Base-by-base conservation (phyloP, 2,329 filamentous ascomycete genomes). In the Zymoseptoria tritici region DNA sequence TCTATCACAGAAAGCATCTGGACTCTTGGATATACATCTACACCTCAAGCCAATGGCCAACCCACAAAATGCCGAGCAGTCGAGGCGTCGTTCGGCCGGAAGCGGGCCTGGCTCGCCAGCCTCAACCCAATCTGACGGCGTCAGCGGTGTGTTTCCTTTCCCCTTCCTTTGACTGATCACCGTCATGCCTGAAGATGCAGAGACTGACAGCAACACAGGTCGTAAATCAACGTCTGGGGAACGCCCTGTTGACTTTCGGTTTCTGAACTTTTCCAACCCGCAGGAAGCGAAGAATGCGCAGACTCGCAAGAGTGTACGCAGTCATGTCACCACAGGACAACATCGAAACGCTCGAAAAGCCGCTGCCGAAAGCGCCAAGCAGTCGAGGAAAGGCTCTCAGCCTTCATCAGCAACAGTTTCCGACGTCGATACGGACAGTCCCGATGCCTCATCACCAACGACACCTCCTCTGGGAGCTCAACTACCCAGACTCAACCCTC, bases 261-360 rank as follows among this genome's bases (percentile, higher is more conserved):
- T 72, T 54, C 62, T 72, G 24, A 72, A 72, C 63, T 72, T 72
- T 65, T 70, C 64, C 29, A 70, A 74, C 57, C 72, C 72, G 4
- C 68, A 67, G 49, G 72, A 74, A 49, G 71, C 71, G 63, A 73
- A 64, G 61, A 67, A 57, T 62, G 67, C 52, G 54, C 63, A 63
- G 63, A 69, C 66, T 8, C 67, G 72, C 29, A 63, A 70, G 36
- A 68, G 69, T n/a, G 71, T 74, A 52, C 68, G 72, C 49, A 73
- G 71, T 51, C 72, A 74, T 67, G 72, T 66, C 53, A 66, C 64
- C 4, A 58, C 62, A 53, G 61, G 64, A 42, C 62, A 70, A 49
- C 62, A 63, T 54, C 57, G 57, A 42, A 67, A 60, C 56, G 66
- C 63, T 31, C 55, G 61, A 19, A 58, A 64, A 52, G 49, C 57